These are phyloP conservation scores for Pontederia paniculata DNA, from an alignment of 176 grass and related monocot genomes.

Conservation along the genomic window DNA sequence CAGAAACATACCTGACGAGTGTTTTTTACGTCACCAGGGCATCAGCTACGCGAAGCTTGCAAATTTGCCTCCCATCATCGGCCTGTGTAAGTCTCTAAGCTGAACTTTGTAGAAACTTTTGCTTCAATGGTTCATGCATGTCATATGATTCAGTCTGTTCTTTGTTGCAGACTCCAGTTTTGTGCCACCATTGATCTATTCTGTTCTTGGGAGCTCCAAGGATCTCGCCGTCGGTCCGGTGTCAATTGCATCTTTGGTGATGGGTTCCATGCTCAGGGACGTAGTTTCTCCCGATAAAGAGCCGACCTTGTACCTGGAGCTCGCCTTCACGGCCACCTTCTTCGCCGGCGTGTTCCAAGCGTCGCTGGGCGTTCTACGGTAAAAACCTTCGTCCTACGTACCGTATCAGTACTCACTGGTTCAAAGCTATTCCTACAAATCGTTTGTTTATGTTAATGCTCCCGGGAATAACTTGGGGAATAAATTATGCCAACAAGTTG, in stretches of 20 bases:
- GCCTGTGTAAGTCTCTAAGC: slow-evolving; percentile 52
- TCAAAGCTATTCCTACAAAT: no score
- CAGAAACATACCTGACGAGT: background rate
- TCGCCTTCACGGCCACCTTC: slow-evolving; percentile 94
- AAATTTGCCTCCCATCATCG: slow-evolving; percentile 90
- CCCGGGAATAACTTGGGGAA: no score
- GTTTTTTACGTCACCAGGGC: slow-evolving; percentile 37
- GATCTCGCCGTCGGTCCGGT: slow-evolving; percentile 92
- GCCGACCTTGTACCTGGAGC: slow-evolving; percentile 74
- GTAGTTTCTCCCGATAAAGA: slow-evolving; percentile 68
- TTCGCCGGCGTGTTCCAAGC: slow-evolving; percentile 95
- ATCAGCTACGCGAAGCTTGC: slow-evolving; percentile 99
- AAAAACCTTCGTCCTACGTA: background rate
- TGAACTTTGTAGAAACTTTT: background rate
- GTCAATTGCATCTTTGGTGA: slow-evolving; percentile 93
- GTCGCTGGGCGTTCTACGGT: slow-evolving; percentile 74
- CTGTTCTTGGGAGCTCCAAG: slow-evolving; percentile 75
- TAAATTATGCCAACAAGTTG: no score
- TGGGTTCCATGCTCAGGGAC: slow-evolving; percentile 92
- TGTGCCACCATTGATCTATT: slow-evolving; percentile 94
- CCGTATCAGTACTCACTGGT: no score
- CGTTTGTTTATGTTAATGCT: no score
- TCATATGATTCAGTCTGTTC: no score
- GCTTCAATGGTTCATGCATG: background rate
- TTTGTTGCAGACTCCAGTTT: slow-evolving; percentile 94